phyloP scores from a whole-genome alignment of 2,329 filamentous ascomycete genomes.

The Aspergillus fumigatus region DNA sequence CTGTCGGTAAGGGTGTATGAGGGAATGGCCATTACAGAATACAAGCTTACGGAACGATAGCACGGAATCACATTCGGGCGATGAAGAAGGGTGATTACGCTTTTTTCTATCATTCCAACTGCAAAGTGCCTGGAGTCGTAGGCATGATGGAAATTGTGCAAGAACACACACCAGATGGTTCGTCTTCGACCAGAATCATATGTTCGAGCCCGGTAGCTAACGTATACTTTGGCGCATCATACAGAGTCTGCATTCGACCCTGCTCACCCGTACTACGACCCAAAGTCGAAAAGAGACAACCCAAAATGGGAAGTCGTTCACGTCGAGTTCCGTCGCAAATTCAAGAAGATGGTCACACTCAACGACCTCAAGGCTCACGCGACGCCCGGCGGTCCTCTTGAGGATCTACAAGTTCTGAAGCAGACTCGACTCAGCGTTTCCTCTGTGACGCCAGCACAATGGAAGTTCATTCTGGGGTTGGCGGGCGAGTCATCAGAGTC shows the following conservation, averaged over 20 bases:
- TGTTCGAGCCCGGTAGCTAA: constrained; percentile 7
- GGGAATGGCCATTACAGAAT: neutral
- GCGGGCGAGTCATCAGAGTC: constrained; percentile 29
- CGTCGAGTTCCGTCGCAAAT: constrained; percentile 81
- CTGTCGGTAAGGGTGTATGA: constrained; percentile 31
- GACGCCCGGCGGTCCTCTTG: constrained; percentile 53
- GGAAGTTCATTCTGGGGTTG: constrained; percentile 45
- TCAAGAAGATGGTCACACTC: constrained; percentile 65
- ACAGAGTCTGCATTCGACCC: constrained; percentile 67
- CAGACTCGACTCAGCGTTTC: constrained; percentile 76
- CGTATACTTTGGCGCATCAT: neutral
- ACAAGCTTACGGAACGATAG: constrained; percentile 36
- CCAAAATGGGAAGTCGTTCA: constrained; percentile 87
- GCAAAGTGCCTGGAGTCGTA: constrained; percentile 81
- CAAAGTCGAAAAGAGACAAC: constrained; percentile 63
- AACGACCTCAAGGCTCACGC: constrained; percentile 66
- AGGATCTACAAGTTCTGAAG: constrained; percentile 77
- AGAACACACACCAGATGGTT: constrained; percentile 76
- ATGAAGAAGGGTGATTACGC: constrained; percentile 91
- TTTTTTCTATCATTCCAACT: constrained; percentile 97
- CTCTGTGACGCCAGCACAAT: constrained; percentile 43
- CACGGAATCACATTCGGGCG: constrained; percentile 80
- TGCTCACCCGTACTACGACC: constrained; percentile 76
- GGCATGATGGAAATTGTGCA: constrained; percentile 85
- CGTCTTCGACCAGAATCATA: constrained; percentile 29